Conservation (phyloP, 768 basidiomycete genomes). For the Sarcodon aspratus region DNA sequence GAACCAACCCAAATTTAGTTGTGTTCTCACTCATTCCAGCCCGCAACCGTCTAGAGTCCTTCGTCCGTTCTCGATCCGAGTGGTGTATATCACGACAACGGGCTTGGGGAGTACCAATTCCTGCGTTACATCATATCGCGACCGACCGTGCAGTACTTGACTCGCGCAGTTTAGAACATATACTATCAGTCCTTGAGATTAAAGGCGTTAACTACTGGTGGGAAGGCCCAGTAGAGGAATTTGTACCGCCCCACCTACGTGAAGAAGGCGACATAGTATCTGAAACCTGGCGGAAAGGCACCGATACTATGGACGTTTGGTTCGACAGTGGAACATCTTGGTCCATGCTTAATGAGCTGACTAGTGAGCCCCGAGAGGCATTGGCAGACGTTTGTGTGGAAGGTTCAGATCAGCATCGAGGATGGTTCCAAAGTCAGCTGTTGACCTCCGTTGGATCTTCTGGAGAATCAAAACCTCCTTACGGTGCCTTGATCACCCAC, state of each 20-base stretch:
- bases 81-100: slow-evolving; percentile 99
- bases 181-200: slow-evolving; percentile 58
- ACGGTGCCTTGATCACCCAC: slow-evolving; percentile 79
- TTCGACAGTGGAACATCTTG: slow-evolving; percentile 96
- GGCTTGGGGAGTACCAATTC: slow-evolving; percentile 96
- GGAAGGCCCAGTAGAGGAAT: slow-evolving; percentile 74
- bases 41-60: slow-evolving; percentile 78
- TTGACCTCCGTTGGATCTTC: slow-evolving; percentile 62
- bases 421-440: slow-evolving; percentile 97
- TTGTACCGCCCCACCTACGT: slow-evolving; percentile 53
- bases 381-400: slow-evolving; percentile 86
- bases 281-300: slow-evolving; percentile 61
- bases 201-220: slow-evolving; percentile 87
- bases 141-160: slow-evolving; percentile 59
- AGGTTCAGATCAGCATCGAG: slow-evolving; percentile 94
- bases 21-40: slow-evolving; percentile 31
- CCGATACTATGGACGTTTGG: slow-evolving; percentile 99
- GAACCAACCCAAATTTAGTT: neutral
- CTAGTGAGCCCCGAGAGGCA: slow-evolving; percentile 24
- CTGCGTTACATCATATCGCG: slow-evolving; percentile 60
- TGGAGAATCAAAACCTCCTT: slow-evolving; percentile 36
- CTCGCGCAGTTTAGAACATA: slow-evolving; percentile 54
- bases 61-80: slow-evolving; percentile 81
- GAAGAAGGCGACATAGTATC: slow-evolving; percentile 26
- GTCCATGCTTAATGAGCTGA: slow-evolving; percentile 53